phyloP scores from a whole-genome alignment of 2,329 filamentous ascomycete genomes.

The Trichoderma aggressivum region DNA sequence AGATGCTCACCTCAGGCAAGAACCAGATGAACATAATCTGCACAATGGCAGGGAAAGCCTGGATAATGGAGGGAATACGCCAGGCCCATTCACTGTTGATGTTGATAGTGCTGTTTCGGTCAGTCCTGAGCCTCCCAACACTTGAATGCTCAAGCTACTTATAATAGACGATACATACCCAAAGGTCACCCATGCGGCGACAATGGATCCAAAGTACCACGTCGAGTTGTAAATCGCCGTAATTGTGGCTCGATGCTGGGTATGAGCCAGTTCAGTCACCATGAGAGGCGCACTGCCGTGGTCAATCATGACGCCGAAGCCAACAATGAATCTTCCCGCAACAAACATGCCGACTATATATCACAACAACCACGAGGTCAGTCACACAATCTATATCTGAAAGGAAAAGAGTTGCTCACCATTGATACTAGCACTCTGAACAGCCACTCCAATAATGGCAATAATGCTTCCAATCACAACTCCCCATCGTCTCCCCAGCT shows the following conservation, averaged over 20 bases:
- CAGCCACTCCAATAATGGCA: conserved; percentile 6
- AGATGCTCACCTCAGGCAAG: conserved; percentile 51
- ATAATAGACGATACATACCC: background rate
- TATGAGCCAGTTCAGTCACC: conserved; percentile 64
- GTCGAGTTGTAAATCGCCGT: conserved; percentile 66
- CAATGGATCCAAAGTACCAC: conserved; percentile 40
- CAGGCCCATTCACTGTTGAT: conserved; percentile 63
- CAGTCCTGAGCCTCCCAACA: background rate
- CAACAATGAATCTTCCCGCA: conserved; percentile 42
- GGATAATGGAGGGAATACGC: conserved; percentile 63
- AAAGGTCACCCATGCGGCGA: conserved; percentile 15
- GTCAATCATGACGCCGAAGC: conserved; percentile 64
- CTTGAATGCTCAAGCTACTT: background rate
- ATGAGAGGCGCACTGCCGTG: conserved; percentile 63
- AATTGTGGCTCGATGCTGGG: conserved; percentile 63
- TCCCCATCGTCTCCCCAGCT: background rate
- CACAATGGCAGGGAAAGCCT: conserved; percentile 58
- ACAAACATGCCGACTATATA: conserved; percentile 32
- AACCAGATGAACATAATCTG: conserved; percentile 65
- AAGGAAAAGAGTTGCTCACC: conserved; percentile 34
- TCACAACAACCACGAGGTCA: background rate
- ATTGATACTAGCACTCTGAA: conserved; percentile 10
- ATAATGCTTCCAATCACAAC: conserved; percentile 5
- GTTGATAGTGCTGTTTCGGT: background rate
- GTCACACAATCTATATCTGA: background rate